Base-by-base conservation (phyloP, 2,329 filamentous ascomycete species). In the Fusarium temperatum region DNA sequence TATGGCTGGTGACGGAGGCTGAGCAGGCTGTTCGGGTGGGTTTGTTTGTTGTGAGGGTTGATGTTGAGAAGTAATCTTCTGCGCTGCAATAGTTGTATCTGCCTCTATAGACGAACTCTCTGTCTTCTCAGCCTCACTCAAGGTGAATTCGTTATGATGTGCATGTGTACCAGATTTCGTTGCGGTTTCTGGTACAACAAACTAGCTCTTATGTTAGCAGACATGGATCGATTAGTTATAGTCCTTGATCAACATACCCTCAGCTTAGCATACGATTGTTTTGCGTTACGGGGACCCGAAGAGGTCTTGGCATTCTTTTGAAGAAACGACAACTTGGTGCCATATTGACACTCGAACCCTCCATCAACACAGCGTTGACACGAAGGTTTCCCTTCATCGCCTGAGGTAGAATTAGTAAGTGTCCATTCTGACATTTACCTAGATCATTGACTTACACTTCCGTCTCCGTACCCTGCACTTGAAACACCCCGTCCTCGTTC, bases 311-410 rank as follows among this genome's bases (percentile, higher is more conserved):
- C 83, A 71, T 88, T 88, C 75, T 87, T 87, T 13, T 83, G 81
- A 6, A 87, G 75, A 71, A 88, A 88, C 0, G 84, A 85, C 45
- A 88, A 79, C 24, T 83, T 80, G 7, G 84, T 81, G 17, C 85
- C 85, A 73, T 88, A 88, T 41, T 83, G 82, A 76, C 87, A 89
- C 47, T 85, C 81, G 36, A 87, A 83, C 14, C 83, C 82, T 39
- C 86, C 84, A 3, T 82, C 80, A 22, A 83, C 76, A 66, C 87
- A 89, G 70, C 86, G 85, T 48, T 82, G 83, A 48, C 87, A 89
- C 6, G 78, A 77, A 8, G 87, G 87, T 71, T 86, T 88, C 20
- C 79, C 79, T 78, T 88, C 87, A 66, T 88, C 87, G 67, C 87
- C 86, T 88, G 63, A 28, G 24, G 26, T 30, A 50, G 28, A 64